Base-by-base conservation (phyloP, 1,284 basidiomycete species). In the Ustilago crameri region DNA sequence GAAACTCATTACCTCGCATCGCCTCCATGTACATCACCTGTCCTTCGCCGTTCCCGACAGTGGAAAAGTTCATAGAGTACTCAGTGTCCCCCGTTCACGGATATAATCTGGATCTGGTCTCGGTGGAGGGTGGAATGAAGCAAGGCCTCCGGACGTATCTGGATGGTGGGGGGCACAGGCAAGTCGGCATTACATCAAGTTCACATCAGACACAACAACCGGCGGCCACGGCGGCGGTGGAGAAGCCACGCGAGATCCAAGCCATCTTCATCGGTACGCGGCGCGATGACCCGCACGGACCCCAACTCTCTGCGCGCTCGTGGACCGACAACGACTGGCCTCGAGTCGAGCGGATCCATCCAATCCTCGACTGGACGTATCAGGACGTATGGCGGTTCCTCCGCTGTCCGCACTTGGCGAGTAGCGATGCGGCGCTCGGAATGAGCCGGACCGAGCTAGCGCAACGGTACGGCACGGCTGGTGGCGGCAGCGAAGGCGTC, bases 311-410 rank as follows among this genome's bases (percentile, higher is more conserved):
- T 74, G 27, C 69, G 3, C 62, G 75, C 1, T 52, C 63, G 5
- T 67, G 64, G 55, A 76, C 76, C 23, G 81, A 82, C 44, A 61
- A 70, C 0, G 91, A 88, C 51, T 98, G 95, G 95, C 95, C 95
- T 5, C 82, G 85, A 3, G 93, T 95, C 62, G 90, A 95, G 80
- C 89, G 95, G 20, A 89, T 98, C 26, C 95, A 98, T 82, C 95
- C 96, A 0, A 92, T 98, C 75, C 91, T 98, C 49, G 91, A 97
- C 81, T 98, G 95, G 95, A 86, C 88, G 0, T 98, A 98, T 84
- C 81, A 85, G 2, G 89, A 96, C 65, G 89, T 98, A 2, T 98
- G 96, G 96, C 85, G 86, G 1, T 98, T 95, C 85, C 85, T 98
- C 35, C 86, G 90, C 8, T 86, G 87, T 59, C 86, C 95, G 9